Base-by-base conservation (phyloP, 2,329 filamentous ascomycete genomes). In the Exophiala oligosperma region DNA sequence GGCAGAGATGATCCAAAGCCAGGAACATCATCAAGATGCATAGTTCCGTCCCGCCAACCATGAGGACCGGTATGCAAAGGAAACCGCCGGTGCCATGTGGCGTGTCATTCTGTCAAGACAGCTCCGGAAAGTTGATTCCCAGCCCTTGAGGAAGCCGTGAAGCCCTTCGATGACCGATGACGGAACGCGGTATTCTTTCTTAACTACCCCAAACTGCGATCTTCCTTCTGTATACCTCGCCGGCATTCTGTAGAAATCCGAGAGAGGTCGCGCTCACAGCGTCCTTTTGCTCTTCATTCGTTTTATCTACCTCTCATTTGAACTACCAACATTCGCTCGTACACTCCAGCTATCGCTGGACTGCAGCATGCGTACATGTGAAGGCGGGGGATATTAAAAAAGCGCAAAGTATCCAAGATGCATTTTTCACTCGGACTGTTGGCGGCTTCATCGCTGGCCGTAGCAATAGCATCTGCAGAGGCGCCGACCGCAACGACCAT, bases 1-100 rank as follows among this genome's bases (percentile, higher is more conserved):
- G 60, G 60, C 53, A 57, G 29, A 47, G 50, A 32, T 28, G 37
- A 55, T 53, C 46, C 26, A 57, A 62, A 62, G 53, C 56, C 56
- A 62, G 60, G 60, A 62, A 62, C 60, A 51, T 57, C 54, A 61
- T 52, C 55, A 40, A 52, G 44, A 17, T 59, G 56, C 59, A 50
- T 57, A 43, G 26, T 24, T n/a, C 43, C 21, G 32, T 26, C 29
- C n/a, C 17, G 40, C 17, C 50, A 52, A 49, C 55, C 26, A 37
- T 17, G 17, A 41, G 14, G 26, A 14, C 29, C 21, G 17, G 14
- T 17, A 38, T 43, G 35, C 35, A 38, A 49, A 21, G 48, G 26
- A 54, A 44, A 37, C 14, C 49, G 24, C 49, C 49, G 49, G 32
- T 55, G 57, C 57, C 56, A 62, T 62, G 60, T 62, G 60, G 60